Percentiles rank a stretch among this genome's conserved stretches.
These are phyloP conservation scores for Aegilops longissima DNA, from an alignment of 176 grass and related monocot species.

Conservation along the genomic window DNA sequence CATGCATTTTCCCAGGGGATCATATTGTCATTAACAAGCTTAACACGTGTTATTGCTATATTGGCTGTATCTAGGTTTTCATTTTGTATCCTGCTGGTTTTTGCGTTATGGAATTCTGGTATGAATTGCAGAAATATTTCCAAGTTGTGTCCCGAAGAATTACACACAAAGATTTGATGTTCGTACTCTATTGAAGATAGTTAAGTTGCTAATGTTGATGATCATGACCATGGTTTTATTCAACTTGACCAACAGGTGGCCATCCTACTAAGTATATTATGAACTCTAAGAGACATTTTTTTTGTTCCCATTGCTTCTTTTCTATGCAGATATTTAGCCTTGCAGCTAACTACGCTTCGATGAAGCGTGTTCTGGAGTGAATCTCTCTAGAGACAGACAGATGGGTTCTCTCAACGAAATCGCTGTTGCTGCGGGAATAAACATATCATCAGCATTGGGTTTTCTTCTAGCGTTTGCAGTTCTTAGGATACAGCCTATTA, in stretches of 20 bases:
- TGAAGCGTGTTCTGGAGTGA: constrained; percentile 27
- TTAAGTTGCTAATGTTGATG: not conserved
- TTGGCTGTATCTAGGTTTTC: not conserved
- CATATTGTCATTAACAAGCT: too few species aligned
- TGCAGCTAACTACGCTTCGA: not conserved
- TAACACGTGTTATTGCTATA: not conserved
- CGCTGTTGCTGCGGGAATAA: constrained; percentile 64
- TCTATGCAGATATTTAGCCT: constrained; percentile 24
- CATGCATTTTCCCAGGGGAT: not conserved
- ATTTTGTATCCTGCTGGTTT: not conserved
- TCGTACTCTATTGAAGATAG: not conserved
- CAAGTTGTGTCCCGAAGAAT: not conserved
- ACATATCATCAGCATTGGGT: constrained; percentile 69
- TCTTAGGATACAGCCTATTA: constrained; percentile 80
- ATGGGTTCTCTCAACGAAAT: constrained; percentile 86
- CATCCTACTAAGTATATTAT: not conserved
- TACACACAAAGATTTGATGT: not conserved
- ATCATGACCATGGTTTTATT: not conserved
- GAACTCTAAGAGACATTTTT: not conserved
- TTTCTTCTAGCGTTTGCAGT: constrained; percentile 86
- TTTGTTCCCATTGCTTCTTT: not conserved
- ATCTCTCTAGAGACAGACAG: constrained; percentile 28
- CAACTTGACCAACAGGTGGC: not conserved
- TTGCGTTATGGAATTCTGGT: not conserved
- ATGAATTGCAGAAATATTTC: not conserved